Conservation (phyloP, 2,329 filamentous ascomycete genomes). For the Xylaria sp. region DNA sequence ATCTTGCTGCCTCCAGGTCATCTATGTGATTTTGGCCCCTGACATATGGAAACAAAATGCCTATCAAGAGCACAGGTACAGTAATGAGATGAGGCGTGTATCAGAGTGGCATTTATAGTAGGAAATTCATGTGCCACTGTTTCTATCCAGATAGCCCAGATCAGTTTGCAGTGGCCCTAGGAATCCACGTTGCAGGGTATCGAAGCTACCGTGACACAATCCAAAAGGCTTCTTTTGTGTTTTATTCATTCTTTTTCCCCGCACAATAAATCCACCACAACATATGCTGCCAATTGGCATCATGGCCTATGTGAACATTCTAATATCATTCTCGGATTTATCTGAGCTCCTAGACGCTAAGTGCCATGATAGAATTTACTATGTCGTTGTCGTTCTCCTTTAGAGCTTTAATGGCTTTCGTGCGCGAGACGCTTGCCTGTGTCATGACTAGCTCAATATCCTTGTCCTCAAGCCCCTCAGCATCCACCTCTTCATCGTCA, state of each 20-base stretch:
- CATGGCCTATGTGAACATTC: neutral
- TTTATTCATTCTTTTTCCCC: neutral
- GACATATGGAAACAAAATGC: no score
- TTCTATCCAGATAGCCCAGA: neutral
- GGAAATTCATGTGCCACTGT: neutral
- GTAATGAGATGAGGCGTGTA: no score
- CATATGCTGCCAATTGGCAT: constrained; percentile 28
- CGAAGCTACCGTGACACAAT: constrained; percentile 31
- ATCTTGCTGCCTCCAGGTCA: no score
- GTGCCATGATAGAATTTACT: constrained; percentile 99
- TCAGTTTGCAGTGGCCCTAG: constrained; percentile 24
- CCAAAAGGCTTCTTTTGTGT: neutral
- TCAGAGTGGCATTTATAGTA: no score
- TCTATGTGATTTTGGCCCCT: no score
- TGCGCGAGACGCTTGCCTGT: constrained; percentile 93
- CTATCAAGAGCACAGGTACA: no score
- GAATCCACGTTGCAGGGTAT: constrained; percentile 35
- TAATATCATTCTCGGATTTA: neutral
- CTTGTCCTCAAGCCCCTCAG: constrained; percentile 94
- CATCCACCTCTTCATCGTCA: constrained; percentile 96
- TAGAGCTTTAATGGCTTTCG: constrained; percentile 98
- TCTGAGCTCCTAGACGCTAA: constrained; percentile 70
- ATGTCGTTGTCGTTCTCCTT: constrained; percentile 99
- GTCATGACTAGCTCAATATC: constrained; percentile 99
- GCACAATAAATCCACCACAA: constrained; percentile 32